Evolutionary conservation across 2,329 filamentous ascomycete species (phyloP), one percentile per base, ranked within the genome.

Genomic region (Sclerotinia nivalis): DNA sequence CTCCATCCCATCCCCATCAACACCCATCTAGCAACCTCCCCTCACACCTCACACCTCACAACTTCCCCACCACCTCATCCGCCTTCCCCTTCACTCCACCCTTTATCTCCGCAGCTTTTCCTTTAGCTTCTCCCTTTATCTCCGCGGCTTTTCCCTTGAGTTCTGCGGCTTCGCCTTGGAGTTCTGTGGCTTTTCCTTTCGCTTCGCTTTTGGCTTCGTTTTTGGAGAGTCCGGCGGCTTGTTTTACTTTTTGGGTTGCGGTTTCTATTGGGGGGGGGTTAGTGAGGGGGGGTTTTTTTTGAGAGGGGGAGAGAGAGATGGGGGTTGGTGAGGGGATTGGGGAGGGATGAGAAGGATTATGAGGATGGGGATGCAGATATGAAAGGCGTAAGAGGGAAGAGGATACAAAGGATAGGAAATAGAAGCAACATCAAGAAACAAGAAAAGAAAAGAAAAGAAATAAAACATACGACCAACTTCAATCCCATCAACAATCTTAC

Each of bases 401-500:
- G 31, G 31, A 3, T 2, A 31, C 13, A 15, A 12, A 13, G 31
- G 31, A 3, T 2, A 31, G 31, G 31, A 31, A 31, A 31, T 31
- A 2, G 5, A 31, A 5, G 31, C 31, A 31, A 31, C 31, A 31
- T 31, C 31, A 31, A 34, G 34, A 34, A 7, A 7, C 5, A 7
- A 34, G 34, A 34, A 34, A 34, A 8, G 34, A 31, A 31, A 31
- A 13, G 47, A 43, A 31, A 65, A 56, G 28, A 56, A 65, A 54
- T 59, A 59, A 70, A 70, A 82, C 85, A 71, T 82, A 89, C 88
- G 79, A 62, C 85, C 84, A 60, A 82, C 80, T 74, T 90, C 83
- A 76, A 91, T 88, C 22, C 86, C 87, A 52, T 87, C 85, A 40
- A 89, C 85, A 25, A 90, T 77, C 77, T 88, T 89, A 77, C 88